phyloP scores from a whole-genome alignment of 768 basidiomycete species.

The Mycena indigotica region DNA sequence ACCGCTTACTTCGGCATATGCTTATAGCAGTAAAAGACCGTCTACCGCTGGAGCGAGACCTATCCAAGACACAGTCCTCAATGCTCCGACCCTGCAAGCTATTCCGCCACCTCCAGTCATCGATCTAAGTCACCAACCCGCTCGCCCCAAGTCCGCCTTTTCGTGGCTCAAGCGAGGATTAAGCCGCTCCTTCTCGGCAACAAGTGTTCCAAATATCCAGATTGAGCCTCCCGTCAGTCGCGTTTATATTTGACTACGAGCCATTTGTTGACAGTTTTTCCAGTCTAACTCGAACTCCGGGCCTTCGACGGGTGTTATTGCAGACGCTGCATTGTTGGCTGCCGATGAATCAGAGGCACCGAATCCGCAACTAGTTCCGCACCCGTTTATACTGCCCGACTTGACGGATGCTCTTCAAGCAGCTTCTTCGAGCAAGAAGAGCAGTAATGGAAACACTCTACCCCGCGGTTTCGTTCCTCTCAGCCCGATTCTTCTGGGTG shows the following conservation, averaged over 20 bases:
- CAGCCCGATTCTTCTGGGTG: constrained; percentile 31
- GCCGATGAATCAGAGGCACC: constrained; percentile 39
- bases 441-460: constrained; percentile 11
- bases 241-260: neutral
- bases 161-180: constrained; percentile 29
- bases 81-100: too few species aligned
- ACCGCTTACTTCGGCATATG: neutral
- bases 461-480: constrained; percentile 43
- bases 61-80: too few species aligned
- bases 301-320: constrained; percentile 32
- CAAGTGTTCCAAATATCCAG: constrained; percentile 43
- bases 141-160: constrained; percentile 24
- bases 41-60: too few species aligned
- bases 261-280: neutral
- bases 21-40: neutral
- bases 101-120: too few species aligned
- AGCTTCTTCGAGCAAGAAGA: constrained; percentile 4
- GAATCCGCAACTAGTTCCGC: constrained; percentile 20
- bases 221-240: constrained; percentile 49
- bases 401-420: neutral
- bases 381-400: constrained; percentile 10
- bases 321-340: constrained; percentile 45
- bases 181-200: constrained; percentile 34
- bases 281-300: constrained; percentile 45
- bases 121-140: neutral